Percentiles rank a stretch among this genome's conserved stretches.
phyloP scores from a whole-genome alignment of 169 alveolate species.

The Plasmodium billcollinsi region DNA sequence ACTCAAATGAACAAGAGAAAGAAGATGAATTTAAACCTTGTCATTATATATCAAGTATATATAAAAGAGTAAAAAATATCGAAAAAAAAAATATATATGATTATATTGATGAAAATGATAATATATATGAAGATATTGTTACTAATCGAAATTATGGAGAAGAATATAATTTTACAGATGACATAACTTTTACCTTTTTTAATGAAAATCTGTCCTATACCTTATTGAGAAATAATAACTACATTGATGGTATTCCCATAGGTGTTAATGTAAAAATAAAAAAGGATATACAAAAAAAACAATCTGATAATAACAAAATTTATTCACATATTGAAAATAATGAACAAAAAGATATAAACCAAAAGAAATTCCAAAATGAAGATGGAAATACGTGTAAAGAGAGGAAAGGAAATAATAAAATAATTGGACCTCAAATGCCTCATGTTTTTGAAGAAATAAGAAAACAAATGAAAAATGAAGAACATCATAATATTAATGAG shows the following conservation, averaged over 20 bases:
- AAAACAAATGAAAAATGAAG: constrained; percentile 18
- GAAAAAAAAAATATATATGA: constrained; percentile 49
- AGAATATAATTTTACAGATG: constrained; percentile 25
- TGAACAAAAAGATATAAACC: background rate
- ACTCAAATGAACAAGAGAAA: background rate
- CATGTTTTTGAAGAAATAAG: constrained; percentile 44
- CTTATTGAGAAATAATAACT: constrained; percentile 42
- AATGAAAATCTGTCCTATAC: constrained; percentile 64
- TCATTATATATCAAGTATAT: constrained; percentile 68
- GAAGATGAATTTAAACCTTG: constrained; percentile 55
- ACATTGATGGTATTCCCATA: constrained; percentile 74
- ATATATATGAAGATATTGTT: constrained; percentile 67
- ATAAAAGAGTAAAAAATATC: constrained; percentile 20
- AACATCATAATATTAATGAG: background rate
- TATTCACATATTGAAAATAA: background rate
- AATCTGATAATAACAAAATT: too few species aligned
- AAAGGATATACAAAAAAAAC: background rate
- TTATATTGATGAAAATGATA: constrained; percentile 74
- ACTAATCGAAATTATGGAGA: constrained; percentile 24
- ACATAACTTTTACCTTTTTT: constrained; percentile 55
- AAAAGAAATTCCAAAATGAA: background rate
- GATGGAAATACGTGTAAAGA: background rate
- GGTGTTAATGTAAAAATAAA: constrained; percentile 27
- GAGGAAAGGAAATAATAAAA: background rate
- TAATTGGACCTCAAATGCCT: constrained; percentile 62